A percentile compares a stretch with the other conserved stretches of the same genome.
Conservation (phyloP, 768 basidiomycete genomes). For the Inosperma sp. region DNA sequence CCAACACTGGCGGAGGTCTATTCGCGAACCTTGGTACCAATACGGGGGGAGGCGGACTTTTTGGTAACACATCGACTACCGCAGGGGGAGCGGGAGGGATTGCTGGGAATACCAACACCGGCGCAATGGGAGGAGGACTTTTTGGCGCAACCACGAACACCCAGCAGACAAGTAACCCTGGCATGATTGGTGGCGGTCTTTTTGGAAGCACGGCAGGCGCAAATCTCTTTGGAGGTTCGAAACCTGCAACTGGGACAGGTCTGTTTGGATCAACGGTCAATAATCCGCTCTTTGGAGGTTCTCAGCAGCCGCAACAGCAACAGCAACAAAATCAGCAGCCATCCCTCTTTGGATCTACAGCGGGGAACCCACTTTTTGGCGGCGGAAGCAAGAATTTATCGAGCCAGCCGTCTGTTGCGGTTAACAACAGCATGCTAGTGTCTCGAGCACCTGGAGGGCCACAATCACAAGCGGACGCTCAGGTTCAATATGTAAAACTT, state of each 20-base stretch:
- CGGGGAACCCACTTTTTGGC: constrained; percentile 24
- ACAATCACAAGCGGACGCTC: no score
- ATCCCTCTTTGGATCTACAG: constrained; percentile 30
- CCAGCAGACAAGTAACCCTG: constrained; percentile 7
- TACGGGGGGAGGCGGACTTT: constrained; percentile 20
- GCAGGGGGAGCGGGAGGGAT: constrained; percentile 15
- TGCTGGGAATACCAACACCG: constrained; percentile 12
- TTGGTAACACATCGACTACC: constrained; percentile 19
- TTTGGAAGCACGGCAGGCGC: constrained; percentile 24
- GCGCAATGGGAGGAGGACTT: constrained; percentile 15
- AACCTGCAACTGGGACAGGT: constrained; percentile 8
- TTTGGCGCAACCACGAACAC: constrained; percentile 17
- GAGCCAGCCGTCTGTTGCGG: no score
- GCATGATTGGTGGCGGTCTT: constrained; percentile 16
- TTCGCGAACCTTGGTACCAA: constrained; percentile 15
- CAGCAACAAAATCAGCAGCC: constrained; percentile 27
- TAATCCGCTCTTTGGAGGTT: constrained; percentile 19
- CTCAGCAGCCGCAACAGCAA: constrained; percentile 24
- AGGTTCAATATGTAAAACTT: constrained; percentile 51
- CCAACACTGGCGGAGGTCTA: constrained; percentile 12
- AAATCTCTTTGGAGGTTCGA: constrained; percentile 5
- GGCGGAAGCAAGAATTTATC: no score
- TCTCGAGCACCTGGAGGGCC: no score
- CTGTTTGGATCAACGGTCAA: constrained; percentile 23
- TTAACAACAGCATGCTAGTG: no score